Percentiles rank a stretch among this genome's conserved stretches.
phyloP scores from a whole-genome alignment of 441 rosid genomes.

The Eruca vesicaria region DNA sequence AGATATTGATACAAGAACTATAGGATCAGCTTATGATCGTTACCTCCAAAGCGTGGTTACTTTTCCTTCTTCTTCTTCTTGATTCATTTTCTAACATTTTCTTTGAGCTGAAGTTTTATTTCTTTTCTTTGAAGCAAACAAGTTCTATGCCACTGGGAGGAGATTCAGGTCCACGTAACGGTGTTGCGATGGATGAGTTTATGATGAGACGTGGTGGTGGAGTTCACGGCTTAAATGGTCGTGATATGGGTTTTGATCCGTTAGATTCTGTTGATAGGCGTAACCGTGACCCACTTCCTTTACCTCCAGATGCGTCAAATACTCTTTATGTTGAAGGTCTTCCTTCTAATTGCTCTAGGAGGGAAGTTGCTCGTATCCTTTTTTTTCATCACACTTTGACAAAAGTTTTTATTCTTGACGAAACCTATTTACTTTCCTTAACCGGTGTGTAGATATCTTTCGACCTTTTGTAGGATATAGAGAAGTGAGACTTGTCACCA shows the following conservation, averaged over 20 bases:
- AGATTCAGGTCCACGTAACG: conserved; percentile 42
- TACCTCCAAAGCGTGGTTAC: conserved; percentile 75
- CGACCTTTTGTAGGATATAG: conserved; percentile 91
- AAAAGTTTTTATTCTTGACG: not conserved
- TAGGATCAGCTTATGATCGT: conserved; percentile 82
- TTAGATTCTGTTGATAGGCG: conserved; percentile 48
- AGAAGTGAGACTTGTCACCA: conserved; percentile 80
- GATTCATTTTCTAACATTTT: not conserved
- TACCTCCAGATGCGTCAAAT: conserved; percentile 90
- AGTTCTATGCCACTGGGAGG: conserved; percentile 58
- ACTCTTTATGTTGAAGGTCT: conserved; percentile 91
- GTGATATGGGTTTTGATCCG: conserved; percentile 44
- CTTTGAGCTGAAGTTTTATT: not conserved
- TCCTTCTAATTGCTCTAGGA: conserved; percentile 70
- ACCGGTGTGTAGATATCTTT: conserved; percentile 62
- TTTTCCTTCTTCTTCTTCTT: conserved; percentile 4
- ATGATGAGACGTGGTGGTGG: conserved; percentile 44
- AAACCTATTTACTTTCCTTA: conserved; percentile 32
- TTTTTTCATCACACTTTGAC: conserved; percentile 20
- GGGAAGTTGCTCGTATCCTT: conserved; percentile 98
- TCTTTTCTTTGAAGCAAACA: conserved; percentile 53
- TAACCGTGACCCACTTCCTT: conserved; percentile 57
- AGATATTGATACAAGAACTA: conserved; percentile 62
- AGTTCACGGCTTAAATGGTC: conserved; percentile 51
- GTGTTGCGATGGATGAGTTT: conserved; percentile 47